These are phyloP conservation scores for Thalassiosira livingstoniorum DNA, from an alignment of 352 stramenopile genomes.

Conservation along the genomic window DNA sequence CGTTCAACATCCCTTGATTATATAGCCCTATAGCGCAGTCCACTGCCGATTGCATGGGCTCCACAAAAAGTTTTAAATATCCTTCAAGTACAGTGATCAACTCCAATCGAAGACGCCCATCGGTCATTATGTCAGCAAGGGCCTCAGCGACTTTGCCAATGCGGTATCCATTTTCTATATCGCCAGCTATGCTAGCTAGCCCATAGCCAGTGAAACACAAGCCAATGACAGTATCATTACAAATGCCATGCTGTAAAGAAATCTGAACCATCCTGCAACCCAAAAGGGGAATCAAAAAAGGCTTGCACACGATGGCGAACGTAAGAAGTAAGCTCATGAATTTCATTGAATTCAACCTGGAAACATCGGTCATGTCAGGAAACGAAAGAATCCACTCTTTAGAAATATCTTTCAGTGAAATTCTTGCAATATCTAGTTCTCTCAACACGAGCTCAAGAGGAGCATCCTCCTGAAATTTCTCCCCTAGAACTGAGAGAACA, in stretches of 20 bases:
- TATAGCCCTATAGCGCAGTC: not conserved
- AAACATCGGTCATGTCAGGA: constrained; percentile 22
- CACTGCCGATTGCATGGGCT: not conserved
- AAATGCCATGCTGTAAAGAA: constrained; percentile 34
- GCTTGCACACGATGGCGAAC: constrained; percentile 26
- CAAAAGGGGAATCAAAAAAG: constrained; percentile 39
- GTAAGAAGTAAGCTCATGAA: constrained; percentile 28
- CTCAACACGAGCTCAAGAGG: constrained; percentile 6
- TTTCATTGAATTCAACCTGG: constrained; percentile 44
- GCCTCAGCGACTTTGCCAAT: constrained; percentile 29
- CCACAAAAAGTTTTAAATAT: not conserved
- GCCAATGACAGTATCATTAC: constrained; percentile 39
- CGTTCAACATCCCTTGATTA: not conserved
- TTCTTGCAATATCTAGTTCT: constrained; percentile 7
- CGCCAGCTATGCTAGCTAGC: constrained; percentile 20
- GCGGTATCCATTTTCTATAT: constrained; percentile 18
- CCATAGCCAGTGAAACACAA: constrained; percentile 3
- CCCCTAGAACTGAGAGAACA: constrained; percentile 29
- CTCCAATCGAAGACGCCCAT: constrained; percentile 29
- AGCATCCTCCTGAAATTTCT: constrained; percentile 19
- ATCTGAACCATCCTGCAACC: constrained; percentile 38
- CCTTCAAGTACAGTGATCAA: not conserved
- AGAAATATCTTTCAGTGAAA: constrained; percentile 15
- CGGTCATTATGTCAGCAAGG: constrained; percentile 23
- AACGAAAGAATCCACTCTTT: constrained; percentile 15